Evolutionary conservation across 2,329 filamentous ascomycete genomes (phyloP).

Genomic region (Aureobasidium mangrovei): DNA sequence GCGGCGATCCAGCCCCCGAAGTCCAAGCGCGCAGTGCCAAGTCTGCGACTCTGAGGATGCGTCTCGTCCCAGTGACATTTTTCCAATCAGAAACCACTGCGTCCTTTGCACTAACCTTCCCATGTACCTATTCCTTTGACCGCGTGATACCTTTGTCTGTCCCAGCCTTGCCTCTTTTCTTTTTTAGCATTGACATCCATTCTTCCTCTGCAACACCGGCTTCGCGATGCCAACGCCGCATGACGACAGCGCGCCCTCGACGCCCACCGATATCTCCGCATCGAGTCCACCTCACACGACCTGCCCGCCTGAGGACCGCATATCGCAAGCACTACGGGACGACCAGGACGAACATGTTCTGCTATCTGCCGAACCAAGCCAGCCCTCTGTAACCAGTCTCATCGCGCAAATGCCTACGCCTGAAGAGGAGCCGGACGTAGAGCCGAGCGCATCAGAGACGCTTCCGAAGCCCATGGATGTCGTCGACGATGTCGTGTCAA

Average conservation of each 20-base stretch:
- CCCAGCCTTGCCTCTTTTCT: neutral
- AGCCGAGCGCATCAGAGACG: constrained; percentile 13
- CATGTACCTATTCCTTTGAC: constrained; percentile 6
- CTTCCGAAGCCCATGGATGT: constrained; percentile 34
- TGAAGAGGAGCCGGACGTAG: constrained; percentile 15
- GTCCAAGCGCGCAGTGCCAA: too few species aligned
- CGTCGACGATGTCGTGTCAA: constrained; percentile 29
- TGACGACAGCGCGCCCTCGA: constrained; percentile 13
- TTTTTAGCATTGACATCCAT: neutral
- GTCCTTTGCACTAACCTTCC: neutral
- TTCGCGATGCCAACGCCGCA: constrained; percentile 13
- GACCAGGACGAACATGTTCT: constrained; percentile 18
- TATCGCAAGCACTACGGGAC: constrained; percentile 22
- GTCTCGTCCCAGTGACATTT: neutral
- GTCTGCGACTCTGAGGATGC: neutral
- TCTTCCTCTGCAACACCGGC: neutral
- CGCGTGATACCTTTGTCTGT: constrained; percentile 3
- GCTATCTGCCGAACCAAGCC: neutral
- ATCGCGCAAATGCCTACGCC: constrained; percentile 23
- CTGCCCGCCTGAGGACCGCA: constrained; percentile 37
- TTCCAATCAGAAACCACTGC: neutral
- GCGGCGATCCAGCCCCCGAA: too few species aligned
- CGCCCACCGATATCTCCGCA: constrained; percentile 10
- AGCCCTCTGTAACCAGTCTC: neutral
- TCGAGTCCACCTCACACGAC: constrained; percentile 22